phyloP scores from a whole-genome alignment of 768 basidiomycete genomes.

The Aureoboletus auriporus region DNA sequence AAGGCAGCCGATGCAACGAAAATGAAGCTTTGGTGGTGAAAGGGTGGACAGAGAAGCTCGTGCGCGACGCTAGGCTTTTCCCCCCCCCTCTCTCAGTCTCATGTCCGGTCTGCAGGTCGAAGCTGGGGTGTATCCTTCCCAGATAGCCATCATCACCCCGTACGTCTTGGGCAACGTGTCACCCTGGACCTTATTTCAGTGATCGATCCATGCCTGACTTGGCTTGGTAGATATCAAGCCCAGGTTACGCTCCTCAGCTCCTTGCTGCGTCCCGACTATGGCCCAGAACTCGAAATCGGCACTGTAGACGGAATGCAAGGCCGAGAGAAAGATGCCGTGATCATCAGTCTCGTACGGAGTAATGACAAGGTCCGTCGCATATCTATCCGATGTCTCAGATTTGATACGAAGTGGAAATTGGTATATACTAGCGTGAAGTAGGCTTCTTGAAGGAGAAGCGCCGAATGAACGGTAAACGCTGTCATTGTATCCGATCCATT shows the following conservation, averaged over 20 bases:
- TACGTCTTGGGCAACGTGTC: conserved; percentile 29
- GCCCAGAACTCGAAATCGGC: conserved; percentile 77
- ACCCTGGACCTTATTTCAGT: too few relatives aligned
- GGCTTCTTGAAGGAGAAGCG: conserved; percentile 94
- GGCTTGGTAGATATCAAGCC: conserved; percentile 69
- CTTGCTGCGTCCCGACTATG: conserved; percentile 67
- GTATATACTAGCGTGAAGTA: conserved; percentile 67
- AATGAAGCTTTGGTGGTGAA: conserved; percentile 89
- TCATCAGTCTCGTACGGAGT: conserved; percentile 89
- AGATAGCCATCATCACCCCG: conserved; percentile 89
- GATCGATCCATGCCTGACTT: neutral
- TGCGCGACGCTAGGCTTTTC: conserved; percentile 29
- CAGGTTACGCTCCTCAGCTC: conserved; percentile 85
- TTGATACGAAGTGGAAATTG: neutral
- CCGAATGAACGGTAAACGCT: conserved; percentile 68
- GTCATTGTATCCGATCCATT: too few relatives aligned
- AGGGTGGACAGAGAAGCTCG: conserved; percentile 78
- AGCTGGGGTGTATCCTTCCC: conserved; percentile 57
- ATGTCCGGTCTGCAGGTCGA: conserved; percentile 40
- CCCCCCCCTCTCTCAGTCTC: neutral
- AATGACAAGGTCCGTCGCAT: conserved; percentile 61
- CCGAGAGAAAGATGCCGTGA: conserved; percentile 89
- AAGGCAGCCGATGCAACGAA: conserved; percentile 90
- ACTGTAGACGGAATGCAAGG: conserved; percentile 98
- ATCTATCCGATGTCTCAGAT: too few relatives aligned